phyloP scores from a whole-genome alignment of 495 filamentous ascomycete genomes.

The Evernia prunastri region DNA sequence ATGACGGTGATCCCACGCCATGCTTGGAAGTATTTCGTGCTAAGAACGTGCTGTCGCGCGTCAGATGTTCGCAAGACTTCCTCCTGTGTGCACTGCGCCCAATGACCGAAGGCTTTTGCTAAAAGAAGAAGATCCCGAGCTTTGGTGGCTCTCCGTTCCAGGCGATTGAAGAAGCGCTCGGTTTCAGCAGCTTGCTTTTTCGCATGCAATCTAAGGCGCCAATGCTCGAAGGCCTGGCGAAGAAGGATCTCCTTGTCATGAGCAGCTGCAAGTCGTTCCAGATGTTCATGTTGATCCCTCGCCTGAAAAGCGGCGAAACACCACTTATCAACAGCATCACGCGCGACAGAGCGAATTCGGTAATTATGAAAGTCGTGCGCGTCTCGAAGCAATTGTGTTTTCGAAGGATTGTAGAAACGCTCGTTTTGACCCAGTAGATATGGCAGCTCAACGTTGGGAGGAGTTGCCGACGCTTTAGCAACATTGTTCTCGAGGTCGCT shows the following conservation, averaged over 20 bases:
- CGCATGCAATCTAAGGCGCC: conserved; percentile 45
- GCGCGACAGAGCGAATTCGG: conserved; percentile 41
- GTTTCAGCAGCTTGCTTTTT: conserved; percentile 46
- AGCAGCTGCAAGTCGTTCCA: conserved; percentile 44
- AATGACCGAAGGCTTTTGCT: conserved; percentile 67
- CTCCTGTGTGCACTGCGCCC: conserved; percentile 58
- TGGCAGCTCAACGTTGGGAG: not conserved
- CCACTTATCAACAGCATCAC: conserved; percentile 49
- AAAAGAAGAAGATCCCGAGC: conserved; percentile 61
- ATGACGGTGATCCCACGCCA: conserved; percentile 70
- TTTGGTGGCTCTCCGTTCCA: conserved; percentile 54
- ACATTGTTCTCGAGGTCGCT: conserved; percentile 26
- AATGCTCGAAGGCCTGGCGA: conserved; percentile 51
- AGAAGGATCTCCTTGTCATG: conserved; percentile 50
- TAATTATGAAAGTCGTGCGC: conserved; percentile 54
- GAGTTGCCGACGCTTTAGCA: not conserved
- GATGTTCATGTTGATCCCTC: conserved; percentile 39
- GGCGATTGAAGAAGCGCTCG: conserved; percentile 54
- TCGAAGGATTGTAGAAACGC: conserved; percentile 46
- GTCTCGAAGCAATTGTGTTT: conserved; percentile 51
- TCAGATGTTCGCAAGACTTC: conserved; percentile 51
- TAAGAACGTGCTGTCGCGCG: conserved; percentile 61
- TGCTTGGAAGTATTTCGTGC: conserved; percentile 66
- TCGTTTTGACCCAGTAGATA: conserved; percentile 30
- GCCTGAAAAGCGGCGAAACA: conserved; percentile 43